Conservation (phyloP, 306 rosid genomes). For the Malus orientalis region DNA sequence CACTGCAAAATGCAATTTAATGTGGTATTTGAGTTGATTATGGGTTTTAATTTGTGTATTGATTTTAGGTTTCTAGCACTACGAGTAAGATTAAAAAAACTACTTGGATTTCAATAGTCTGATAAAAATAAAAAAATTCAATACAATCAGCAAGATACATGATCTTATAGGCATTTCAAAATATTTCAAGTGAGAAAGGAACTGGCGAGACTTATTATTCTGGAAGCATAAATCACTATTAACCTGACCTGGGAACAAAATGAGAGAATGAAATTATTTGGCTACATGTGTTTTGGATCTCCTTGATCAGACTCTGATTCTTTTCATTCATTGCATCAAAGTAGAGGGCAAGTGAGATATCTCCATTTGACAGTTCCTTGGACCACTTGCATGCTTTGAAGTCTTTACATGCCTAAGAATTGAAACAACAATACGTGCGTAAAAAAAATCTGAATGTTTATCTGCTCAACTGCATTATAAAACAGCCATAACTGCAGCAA, state of each 20-base stretch:
- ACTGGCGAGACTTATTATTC: background rate
- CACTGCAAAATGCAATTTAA: background rate
- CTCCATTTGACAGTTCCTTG: constrained; percentile 52
- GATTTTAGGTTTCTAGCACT: background rate
- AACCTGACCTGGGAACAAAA: constrained; percentile 79
- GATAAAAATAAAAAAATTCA: too few relatives aligned
- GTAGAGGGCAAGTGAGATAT: constrained; percentile 51
- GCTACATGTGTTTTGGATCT: constrained; percentile 53
- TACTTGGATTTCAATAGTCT: too few relatives aligned
- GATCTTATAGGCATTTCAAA: background rate
- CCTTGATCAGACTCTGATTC: constrained; percentile 33
- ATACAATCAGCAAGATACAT: background rate
- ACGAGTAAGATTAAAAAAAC: too few relatives aligned
- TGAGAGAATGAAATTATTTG: constrained; percentile 74
- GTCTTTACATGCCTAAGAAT: constrained; percentile 70
- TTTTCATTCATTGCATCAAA: constrained; percentile 76
- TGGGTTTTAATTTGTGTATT: background rate
- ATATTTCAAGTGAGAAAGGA: background rate
- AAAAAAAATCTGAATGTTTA: background rate
- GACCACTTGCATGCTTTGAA: constrained; percentile 88
- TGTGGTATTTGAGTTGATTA: background rate
- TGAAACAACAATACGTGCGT: background rate
- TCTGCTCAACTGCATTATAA: background rate
- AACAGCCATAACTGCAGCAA: background rate
- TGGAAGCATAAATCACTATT: background rate